Evolutionary conservation across 2,329 filamentous ascomycete genomes (phyloP).

Genomic region (Chrysoporthe puriensis): DNA sequence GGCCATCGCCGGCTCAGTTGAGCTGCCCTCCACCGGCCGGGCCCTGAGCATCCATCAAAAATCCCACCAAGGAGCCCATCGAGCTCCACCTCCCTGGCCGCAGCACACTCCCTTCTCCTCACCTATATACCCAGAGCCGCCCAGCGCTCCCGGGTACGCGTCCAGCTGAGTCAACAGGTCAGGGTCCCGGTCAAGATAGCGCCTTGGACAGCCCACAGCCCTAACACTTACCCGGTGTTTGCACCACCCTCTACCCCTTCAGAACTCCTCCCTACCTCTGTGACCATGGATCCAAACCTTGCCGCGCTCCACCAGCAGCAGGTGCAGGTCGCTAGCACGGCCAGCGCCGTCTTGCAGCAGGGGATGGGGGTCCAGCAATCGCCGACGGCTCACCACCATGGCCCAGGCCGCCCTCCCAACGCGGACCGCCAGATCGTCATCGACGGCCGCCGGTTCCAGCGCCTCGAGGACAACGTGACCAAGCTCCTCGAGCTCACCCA

Average conservation of each 20-base stretch:
- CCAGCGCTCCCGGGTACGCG: background rate
- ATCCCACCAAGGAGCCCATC: background rate
- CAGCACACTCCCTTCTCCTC: background rate
- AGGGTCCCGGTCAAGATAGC: background rate
- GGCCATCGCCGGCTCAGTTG: conserved; percentile 5
- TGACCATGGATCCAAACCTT: conserved; percentile 24
- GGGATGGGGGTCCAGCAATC: conserved; percentile 15
- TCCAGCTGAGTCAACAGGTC: background rate
- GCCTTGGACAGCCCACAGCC: background rate
- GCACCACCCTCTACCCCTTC: background rate
- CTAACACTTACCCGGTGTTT: background rate
- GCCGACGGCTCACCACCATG: conserved; percentile 9
- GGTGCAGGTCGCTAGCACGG: conserved; percentile 24
- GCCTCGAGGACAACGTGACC: conserved; percentile 27
- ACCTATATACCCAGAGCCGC: background rate
- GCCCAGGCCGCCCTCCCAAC: conserved; percentile 27
- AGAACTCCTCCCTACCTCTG: background rate
- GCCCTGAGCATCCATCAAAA: background rate
- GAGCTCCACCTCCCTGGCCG: background rate
- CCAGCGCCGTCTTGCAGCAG: conserved; percentile 25
- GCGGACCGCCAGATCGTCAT: conserved; percentile 25
- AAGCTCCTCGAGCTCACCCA: conserved; percentile 31
- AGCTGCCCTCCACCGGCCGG: background rate
- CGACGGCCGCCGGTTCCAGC: conserved; percentile 28
- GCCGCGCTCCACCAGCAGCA: conserved; percentile 26